Conservation (phyloP, 108 stramenopile species). For the Epithemia pelagica region DNA sequence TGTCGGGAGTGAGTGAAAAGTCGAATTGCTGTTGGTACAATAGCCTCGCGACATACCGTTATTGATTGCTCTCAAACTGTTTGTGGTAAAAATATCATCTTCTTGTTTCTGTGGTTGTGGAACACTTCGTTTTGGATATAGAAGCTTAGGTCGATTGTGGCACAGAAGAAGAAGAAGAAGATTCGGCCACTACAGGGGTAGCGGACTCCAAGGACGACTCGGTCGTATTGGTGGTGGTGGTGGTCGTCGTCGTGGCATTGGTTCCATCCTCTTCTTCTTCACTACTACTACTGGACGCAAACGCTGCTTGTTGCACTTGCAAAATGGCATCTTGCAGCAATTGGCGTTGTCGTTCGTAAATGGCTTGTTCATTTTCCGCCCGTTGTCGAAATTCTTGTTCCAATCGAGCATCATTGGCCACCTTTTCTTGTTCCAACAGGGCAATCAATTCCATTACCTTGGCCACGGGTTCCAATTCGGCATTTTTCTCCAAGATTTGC, state of each 20-base stretch:
- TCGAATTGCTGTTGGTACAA: too few species aligned
- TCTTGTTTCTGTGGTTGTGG: too few species aligned
- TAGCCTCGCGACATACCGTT: too few species aligned
- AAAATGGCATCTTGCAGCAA: slow-evolving; percentile 67
- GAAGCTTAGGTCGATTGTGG: too few species aligned
- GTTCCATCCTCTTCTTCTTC: not conserved
- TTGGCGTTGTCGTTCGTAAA: slow-evolving; percentile 63
- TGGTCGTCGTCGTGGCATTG: not conserved
- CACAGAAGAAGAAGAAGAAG: too few species aligned
- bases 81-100: too few species aligned
- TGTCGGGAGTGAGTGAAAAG: too few species aligned
- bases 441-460: slow-evolving; percentile 71
- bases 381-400: slow-evolving; percentile 75
- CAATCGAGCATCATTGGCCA: slow-evolving; percentile 52
- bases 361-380: slow-evolving; percentile 64
- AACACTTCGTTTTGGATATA: too few species aligned
- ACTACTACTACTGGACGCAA: not conserved
- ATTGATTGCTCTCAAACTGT: too few species aligned
- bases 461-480: slow-evolving; percentile 56
- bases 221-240: not conserved
- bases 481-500: slow-evolving; percentile 63
- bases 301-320: slow-evolving; percentile 35
- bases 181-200: too few species aligned
- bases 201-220: not conserved
- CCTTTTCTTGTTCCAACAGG: slow-evolving; percentile 77